Percentiles rank a stretch among this genome's conserved stretches.
phyloP scores from a whole-genome alignment of 2,329 filamentous ascomycete genomes.

The Aspergillus quadrilineatus region DNA sequence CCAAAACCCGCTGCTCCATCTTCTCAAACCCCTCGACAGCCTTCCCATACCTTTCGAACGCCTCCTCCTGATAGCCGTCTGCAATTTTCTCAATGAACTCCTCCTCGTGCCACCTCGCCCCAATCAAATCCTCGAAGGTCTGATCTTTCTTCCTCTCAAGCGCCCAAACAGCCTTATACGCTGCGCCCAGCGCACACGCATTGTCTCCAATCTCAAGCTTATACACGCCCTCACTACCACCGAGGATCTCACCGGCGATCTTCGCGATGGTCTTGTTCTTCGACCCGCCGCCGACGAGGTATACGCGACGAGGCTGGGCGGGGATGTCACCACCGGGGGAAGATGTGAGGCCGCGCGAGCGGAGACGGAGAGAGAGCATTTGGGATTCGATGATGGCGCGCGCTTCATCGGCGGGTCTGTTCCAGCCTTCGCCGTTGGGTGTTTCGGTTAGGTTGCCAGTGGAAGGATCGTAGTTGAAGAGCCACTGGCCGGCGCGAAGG shows the following conservation, averaged over 20 bases:
- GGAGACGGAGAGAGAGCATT: slow-evolving; percentile 83
- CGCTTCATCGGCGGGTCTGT: slow-evolving; percentile 68
- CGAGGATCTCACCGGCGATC: slow-evolving; percentile 82
- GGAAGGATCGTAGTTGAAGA: slow-evolving; percentile 62
- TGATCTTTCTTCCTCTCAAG: slow-evolving; percentile 66
- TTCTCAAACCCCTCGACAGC: slow-evolving; percentile 73
- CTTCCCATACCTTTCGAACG: slow-evolving; percentile 75
- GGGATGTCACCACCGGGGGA: slow-evolving; percentile 60
- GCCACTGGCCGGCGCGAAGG: slow-evolving; percentile 80
- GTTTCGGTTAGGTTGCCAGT: slow-evolving; percentile 56
- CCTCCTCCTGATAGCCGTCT: slow-evolving; percentile 71
- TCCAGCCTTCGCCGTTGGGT: slow-evolving; percentile 46
- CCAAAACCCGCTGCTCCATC: slow-evolving; percentile 69
- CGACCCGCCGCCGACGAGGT: slow-evolving; percentile 90
- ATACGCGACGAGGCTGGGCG: slow-evolving; percentile 82
- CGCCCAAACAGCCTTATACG: slow-evolving; percentile 96
- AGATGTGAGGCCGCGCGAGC: slow-evolving; percentile 73
- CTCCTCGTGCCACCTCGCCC: slow-evolving; percentile 78
- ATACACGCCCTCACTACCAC: slow-evolving; percentile 85
- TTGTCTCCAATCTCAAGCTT: slow-evolving; percentile 92
- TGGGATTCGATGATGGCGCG: slow-evolving; percentile 93
- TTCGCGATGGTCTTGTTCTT: slow-evolving; percentile 85
- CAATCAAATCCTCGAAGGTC: slow-evolving; percentile 86
- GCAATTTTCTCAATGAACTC: slow-evolving; percentile 80
- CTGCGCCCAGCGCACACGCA: slow-evolving; percentile 88